phyloP scores from a whole-genome alignment of 2,329 filamentous ascomycete species.

The Fusarium chuoi region DNA sequence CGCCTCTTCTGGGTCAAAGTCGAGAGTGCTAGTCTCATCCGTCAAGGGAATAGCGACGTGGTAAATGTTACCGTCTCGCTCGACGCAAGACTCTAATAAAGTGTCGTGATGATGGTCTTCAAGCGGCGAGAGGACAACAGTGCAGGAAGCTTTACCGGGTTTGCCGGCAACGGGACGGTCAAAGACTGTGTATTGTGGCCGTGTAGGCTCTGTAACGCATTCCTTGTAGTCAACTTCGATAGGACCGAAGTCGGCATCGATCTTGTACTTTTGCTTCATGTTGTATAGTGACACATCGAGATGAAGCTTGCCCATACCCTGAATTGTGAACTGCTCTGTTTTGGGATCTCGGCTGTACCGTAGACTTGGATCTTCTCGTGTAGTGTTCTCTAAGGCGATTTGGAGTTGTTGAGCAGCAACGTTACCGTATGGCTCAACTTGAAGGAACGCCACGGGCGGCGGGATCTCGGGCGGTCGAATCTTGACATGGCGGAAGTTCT shows the following conservation, averaged over 20 bases:
- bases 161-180: constrained; percentile 86
- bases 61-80: constrained; percentile 77
- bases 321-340: constrained; percentile 90
- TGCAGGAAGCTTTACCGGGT: constrained; percentile 79
- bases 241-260: constrained; percentile 83
- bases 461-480: constrained; percentile 89
- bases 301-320: constrained; percentile 96
- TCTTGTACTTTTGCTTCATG: constrained; percentile 89
- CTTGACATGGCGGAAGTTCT: constrained; percentile 78
- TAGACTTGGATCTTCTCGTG: constrained; percentile 92
- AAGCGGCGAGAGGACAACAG: constrained; percentile 72
- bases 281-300: constrained; percentile 92
- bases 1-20: constrained; percentile 61
- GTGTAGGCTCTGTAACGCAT: constrained; percentile 70
- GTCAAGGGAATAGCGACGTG: constrained; percentile 65
- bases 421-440: constrained; percentile 82
- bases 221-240: constrained; percentile 98
- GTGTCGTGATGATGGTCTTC: constrained; percentile 53
- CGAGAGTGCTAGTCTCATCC: constrained; percentile 59
- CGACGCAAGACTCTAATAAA: constrained; percentile 55
- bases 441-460: constrained; percentile 95
- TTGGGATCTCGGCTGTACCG: constrained; percentile 87
- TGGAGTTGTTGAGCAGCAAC: constrained; percentile 84
- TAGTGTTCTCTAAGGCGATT: constrained; percentile 78
- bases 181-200: constrained; percentile 70